Evolutionary conservation across 148 eudicot species (phyloP).

Genomic region (Mesembryanthemum crystallinum): DNA sequence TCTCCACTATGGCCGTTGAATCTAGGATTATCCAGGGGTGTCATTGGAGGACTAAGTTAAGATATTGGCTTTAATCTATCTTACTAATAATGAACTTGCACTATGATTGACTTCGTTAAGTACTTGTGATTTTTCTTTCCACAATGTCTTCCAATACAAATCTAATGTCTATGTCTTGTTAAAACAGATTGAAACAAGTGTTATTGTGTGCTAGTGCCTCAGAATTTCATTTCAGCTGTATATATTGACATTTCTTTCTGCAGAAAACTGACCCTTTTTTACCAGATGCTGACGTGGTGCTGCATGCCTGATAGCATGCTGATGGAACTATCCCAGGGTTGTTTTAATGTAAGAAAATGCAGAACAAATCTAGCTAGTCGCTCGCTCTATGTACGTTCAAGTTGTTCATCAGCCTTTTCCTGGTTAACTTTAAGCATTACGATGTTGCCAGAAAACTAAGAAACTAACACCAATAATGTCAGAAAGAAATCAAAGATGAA

Average conservation of each 20-base stretch:
- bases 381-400: too few species aligned
- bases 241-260: too few species aligned
- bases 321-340: too few species aligned
- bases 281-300: too few species aligned
- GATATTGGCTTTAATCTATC: neutral
- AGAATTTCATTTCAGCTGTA: too few species aligned
- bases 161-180: neutral
- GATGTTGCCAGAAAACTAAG: neutral
- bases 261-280: too few species aligned
- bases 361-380: too few species aligned
- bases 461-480: neutral
- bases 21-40: neutral
- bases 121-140: neutral
- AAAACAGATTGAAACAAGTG: neutral
- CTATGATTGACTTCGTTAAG: neutral
- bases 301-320: too few species aligned
- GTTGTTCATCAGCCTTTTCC: too few species aligned
- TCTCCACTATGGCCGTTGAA: conserved; percentile 22
- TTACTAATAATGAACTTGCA: neutral
- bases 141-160: neutral
- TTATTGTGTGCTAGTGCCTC: neutral
- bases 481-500: neutral
- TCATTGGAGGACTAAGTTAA: neutral
- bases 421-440: neutral
- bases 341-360: too few species aligned